phyloP scores from a whole-genome alignment of 1,139 yeast genomes.

The Lodderomyces parapsilosis region DNA sequence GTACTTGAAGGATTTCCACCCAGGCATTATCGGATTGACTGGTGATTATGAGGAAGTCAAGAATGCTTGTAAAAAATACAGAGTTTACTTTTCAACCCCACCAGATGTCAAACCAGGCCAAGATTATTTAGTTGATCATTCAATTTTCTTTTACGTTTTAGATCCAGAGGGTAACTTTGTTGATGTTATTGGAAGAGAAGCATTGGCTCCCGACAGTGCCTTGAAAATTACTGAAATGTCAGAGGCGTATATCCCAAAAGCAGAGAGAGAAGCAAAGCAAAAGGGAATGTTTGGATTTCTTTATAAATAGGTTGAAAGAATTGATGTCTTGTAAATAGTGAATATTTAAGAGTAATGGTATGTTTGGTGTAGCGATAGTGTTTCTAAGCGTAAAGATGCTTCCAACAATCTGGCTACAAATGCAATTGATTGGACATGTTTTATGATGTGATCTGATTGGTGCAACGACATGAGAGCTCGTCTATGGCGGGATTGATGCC shows the following conservation, averaged over 20 bases:
- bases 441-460: too few species aligned
- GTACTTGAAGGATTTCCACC: conserved; percentile 85
- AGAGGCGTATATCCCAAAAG: conserved; percentile 71
- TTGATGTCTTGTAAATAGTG: not conserved
- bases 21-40: conserved; percentile 83
- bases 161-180: conserved; percentile 95
- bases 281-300: conserved; percentile 57
- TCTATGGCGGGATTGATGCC: too few species aligned
- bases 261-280: conserved; percentile 59
- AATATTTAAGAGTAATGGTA: not conserved
- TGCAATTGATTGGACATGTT: too few species aligned
- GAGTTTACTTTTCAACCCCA: conserved; percentile 96
- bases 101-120: conserved; percentile 92
- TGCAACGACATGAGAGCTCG: too few species aligned
- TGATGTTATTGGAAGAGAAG: conserved; percentile 92
- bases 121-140: conserved; percentile 94
- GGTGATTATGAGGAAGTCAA: conserved; percentile 87
- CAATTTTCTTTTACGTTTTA: conserved; percentile 93
- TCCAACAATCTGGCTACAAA: too few species aligned
- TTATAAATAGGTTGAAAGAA: conserved; percentile 27
- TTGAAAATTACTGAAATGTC: conserved; percentile 74
- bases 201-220: conserved; percentile 76
- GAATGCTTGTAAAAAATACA: conserved; percentile 76
- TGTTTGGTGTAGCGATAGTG: not conserved
- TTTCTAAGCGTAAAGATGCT: too few species aligned